Percentiles rank a stretch among this genome's conserved stretches.
phyloP scores from a whole-genome alignment of 2,329 filamentous ascomycete genomes.

The Harringtonia aguacate region DNA sequence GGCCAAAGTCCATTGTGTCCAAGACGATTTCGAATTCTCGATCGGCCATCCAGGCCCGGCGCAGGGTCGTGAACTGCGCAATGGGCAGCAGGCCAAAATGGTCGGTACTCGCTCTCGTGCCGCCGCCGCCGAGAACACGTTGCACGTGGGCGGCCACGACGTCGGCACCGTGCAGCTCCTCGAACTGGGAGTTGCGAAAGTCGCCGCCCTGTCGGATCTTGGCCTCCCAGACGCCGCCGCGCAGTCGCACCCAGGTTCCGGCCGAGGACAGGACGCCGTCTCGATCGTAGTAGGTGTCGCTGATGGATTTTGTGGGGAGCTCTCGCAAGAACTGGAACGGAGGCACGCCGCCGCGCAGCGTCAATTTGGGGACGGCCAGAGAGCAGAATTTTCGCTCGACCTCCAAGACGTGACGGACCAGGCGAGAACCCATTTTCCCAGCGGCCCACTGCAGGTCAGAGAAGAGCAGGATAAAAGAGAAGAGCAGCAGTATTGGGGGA shows the following conservation, averaged over 20 bases:
- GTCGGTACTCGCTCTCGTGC: background rate
- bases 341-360: background rate
- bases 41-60: background rate
- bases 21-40: background rate
- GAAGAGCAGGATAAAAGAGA: too few species aligned
- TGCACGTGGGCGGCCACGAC: background rate
- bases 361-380: background rate
- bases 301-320: background rate
- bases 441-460: too few species aligned
- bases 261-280: background rate
- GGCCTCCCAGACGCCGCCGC: background rate
- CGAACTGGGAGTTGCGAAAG: background rate
- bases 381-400: background rate
- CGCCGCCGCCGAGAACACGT: background rate
- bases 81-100: background rate
- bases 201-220: constrained; percentile 1
- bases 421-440: too few species aligned
- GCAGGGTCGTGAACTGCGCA: background rate
- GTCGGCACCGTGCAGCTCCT: background rate
- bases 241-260: background rate
- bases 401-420: too few species aligned
- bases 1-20: constrained; percentile 2
- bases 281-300: constrained; percentile 1
- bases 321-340: background rate
- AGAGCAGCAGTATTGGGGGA: too few species aligned